Evolutionary conservation across 495 filamentous ascomycete species (phyloP).

Genomic region (Tuber melanosporum): DNA sequence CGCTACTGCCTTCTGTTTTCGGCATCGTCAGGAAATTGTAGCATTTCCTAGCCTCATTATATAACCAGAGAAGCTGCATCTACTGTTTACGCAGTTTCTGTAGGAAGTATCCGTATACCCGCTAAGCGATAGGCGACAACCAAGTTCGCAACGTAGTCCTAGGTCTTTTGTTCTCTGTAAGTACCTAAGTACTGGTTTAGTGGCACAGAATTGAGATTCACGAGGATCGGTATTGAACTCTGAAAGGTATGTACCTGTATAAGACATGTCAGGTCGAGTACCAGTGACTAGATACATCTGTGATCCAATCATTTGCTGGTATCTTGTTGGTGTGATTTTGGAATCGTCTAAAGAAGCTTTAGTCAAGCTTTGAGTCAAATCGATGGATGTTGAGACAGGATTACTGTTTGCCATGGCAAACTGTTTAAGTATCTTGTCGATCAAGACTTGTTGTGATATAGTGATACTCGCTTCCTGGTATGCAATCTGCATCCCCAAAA

Average conservation of each 20-base stretch:
- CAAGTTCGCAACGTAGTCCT: no score
- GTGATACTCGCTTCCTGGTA: not conserved
- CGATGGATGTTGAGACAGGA: not conserved
- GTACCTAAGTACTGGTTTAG: no score
- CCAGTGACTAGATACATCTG: no score
- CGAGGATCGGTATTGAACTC: no score
- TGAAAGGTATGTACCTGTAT: conserved; percentile 10
- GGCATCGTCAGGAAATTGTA: no score
- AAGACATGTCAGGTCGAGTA: conserved; percentile 27
- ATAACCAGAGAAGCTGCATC: conserved; percentile 12
- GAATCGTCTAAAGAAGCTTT: not conserved
- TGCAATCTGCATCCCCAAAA: no score
- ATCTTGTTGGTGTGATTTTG: not conserved
- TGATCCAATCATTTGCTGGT: no score
- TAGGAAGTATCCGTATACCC: no score
- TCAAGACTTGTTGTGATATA: not conserved
- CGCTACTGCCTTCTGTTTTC: conserved; percentile 11
- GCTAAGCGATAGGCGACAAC: no score
- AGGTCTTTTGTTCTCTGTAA: no score
- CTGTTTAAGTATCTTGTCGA: no score
- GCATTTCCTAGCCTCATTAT: not conserved
- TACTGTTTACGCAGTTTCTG: not conserved
- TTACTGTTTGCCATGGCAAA: conserved; percentile 3
- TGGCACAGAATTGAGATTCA: no score
- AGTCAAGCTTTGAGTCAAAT: not conserved